phyloP scores from a whole-genome alignment of 2,329 filamentous ascomycete species.

The Penicillium griseofulvum region DNA sequence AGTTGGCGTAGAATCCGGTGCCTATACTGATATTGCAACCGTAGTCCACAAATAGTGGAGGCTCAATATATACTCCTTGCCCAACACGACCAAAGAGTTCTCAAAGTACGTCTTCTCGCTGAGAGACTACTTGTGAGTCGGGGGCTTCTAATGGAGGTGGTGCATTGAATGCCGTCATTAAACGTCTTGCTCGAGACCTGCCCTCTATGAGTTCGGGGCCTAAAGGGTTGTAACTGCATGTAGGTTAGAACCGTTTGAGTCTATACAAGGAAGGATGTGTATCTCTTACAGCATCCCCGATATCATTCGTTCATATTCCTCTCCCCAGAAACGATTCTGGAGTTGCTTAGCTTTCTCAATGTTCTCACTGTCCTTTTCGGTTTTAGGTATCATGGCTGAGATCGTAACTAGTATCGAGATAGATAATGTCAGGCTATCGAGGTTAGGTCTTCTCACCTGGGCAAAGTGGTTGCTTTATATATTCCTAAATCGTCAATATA shows the following conservation, averaged over 20 bases:
- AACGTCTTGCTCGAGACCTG: conserved; percentile 7
- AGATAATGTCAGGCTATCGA: neutral
- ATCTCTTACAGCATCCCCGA: conserved; percentile 14
- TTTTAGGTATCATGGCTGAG: neutral
- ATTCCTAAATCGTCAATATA: neutral
- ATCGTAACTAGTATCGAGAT: neutral
- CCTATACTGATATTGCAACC: conserved; percentile 23
- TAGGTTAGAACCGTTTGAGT: neutral
- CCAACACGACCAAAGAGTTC: conserved; percentile 12
- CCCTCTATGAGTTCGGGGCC: conserved; percentile 11
- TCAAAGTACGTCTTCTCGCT: conserved; percentile 5
- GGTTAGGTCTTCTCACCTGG: neutral
- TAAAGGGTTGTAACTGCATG: conserved; percentile 8
- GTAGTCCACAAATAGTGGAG: conserved; percentile 22
- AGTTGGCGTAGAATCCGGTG: conserved; percentile 20
- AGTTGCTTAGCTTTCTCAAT: neutral
- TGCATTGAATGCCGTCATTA: conserved; percentile 12
- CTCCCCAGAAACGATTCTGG: conserved; percentile 3
- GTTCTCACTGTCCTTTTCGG: neutral
- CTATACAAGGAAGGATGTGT: neutral
- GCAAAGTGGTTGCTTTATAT: neutral
- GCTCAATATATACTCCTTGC: conserved; percentile 16
- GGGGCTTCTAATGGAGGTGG: neutral
- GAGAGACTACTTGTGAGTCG: neutral
- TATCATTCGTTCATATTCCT: conserved; percentile 15